Evolutionary conservation across 345 rosid genomes (phyloP).

Genomic region (Eucalyptus grandis): DNA sequence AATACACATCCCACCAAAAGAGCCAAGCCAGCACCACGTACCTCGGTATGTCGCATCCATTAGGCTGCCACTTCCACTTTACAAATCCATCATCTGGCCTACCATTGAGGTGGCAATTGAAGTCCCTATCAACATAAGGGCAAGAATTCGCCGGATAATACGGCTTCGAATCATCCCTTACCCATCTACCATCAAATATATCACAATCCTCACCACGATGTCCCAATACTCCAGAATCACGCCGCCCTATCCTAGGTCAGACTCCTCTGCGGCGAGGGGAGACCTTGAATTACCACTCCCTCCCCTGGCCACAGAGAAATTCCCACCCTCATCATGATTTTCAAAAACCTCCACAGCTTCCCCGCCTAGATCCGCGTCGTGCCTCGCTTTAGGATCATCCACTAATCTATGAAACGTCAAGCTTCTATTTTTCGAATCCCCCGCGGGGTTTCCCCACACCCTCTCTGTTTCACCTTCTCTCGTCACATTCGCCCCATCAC

Average conservation of each 20-base stretch:
- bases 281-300: neutral
- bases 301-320: neutral
- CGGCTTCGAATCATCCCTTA: conserved; percentile 54
- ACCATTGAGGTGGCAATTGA: conserved; percentile 56
- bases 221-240: neutral
- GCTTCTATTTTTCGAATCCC: conserved; percentile 4
- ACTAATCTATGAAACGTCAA: neutral
- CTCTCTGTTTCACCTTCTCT: neutral
- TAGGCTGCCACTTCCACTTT: conserved; percentile 85
- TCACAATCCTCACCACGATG: conserved; percentile 31
- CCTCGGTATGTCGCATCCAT: conserved; percentile 67
- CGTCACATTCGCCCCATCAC: neutral
- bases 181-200: conserved; percentile 78
- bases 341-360: neutral
- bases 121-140: conserved; percentile 67
- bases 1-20: neutral
- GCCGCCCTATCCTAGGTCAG: neutral
- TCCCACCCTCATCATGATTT: neutral
- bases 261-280: neutral
- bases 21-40: neutral
- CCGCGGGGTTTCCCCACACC: conserved; percentile 1
- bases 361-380: neutral
- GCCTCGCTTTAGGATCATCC: neutral
- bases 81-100: conserved; percentile 67
- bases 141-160: conserved; percentile 71